Conservation (phyloP, 192 early-diverging fungal species). For the Coemansia reversa region DNA sequence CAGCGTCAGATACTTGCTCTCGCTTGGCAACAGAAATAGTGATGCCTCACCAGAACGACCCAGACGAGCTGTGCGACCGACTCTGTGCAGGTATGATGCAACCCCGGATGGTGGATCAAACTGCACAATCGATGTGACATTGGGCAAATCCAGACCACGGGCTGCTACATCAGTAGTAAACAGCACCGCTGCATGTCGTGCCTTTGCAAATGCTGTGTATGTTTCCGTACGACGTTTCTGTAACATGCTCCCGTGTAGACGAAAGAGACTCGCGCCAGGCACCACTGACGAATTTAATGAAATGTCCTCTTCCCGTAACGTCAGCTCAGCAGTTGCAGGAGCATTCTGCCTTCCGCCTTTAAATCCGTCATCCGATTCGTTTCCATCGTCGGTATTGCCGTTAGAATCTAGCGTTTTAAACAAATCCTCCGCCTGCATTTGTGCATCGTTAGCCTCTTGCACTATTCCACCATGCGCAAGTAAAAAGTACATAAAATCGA, state of each 20-base stretch:
- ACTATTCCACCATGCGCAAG: slow-evolving; percentile 61
- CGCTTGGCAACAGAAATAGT: slow-evolving; percentile 87
- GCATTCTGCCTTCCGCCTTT: no score
- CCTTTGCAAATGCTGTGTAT: slow-evolving; percentile 68
- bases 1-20: slow-evolving; percentile 70
- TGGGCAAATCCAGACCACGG: slow-evolving; percentile 94
- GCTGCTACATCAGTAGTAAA: slow-evolving; percentile 98
- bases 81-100: slow-evolving; percentile 94
- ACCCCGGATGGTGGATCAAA: slow-evolving; percentile 95
- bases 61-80: slow-evolving; percentile 94
- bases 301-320: slow-evolving; percentile 43
- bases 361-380: background rate
- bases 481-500: slow-evolving; percentile 91
- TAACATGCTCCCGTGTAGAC: slow-evolving; percentile 86
- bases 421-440: slow-evolving; percentile 56
- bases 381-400: slow-evolving; percentile 20
- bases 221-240: slow-evolving; percentile 77
- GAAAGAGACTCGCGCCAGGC: slow-evolving; percentile 68
- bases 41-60: slow-evolving; percentile 85
- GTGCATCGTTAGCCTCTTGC: slow-evolving; percentile 42
- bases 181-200: slow-evolving; percentile 65
- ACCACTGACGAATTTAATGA: slow-evolving; percentile 58
- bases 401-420: slow-evolving; percentile 31
- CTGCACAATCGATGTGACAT: slow-evolving; percentile 90
- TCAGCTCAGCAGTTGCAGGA: slow-evolving; percentile 17